These are phyloP conservation scores for Acarospora socialis DNA, from an alignment of 2,329 filamentous ascomycete species.

Conservation along the genomic window DNA sequence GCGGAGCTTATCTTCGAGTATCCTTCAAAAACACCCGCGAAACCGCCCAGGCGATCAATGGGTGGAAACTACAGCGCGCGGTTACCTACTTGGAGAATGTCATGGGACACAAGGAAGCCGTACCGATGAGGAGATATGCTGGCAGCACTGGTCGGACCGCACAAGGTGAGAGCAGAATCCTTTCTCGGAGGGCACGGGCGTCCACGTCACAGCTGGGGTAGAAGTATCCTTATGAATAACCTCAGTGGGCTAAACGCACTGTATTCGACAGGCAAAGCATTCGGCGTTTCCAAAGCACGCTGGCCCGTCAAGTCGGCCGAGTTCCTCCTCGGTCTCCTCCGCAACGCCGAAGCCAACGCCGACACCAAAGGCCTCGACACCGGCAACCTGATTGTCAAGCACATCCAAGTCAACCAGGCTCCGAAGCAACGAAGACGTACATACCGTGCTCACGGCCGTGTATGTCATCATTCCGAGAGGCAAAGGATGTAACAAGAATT, in stretches of 20 bases:
- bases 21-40: slow-evolving; percentile 99
- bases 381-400: slow-evolving; percentile 94
- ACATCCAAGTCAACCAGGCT: slow-evolving; percentile 99
- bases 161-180: slow-evolving; percentile 63
- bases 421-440: slow-evolving; percentile 98
- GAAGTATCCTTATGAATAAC: slow-evolving; percentile 4
- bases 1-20: slow-evolving; percentile 96
- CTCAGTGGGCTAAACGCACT: slow-evolving; percentile 5
- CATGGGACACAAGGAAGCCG: slow-evolving; percentile 88
- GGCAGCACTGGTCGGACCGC: slow-evolving; percentile 89
- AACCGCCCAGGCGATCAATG: slow-evolving; percentile 98
- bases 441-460: slow-evolving; percentile 99
- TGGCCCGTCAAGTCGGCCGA: slow-evolving; percentile 99
- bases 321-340: slow-evolving; percentile 92
- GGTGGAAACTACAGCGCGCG: slow-evolving; percentile 94
- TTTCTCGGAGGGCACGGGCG: slow-evolving; percentile 1
- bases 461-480: too few relatives aligned
- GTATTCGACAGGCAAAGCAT: slow-evolving; percentile 70
- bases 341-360: slow-evolving; percentile 94
- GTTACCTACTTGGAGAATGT: slow-evolving; percentile 97
- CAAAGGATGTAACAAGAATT: too few relatives aligned
- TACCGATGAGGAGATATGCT: slow-evolving; percentile 96
- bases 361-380: slow-evolving; percentile 96
- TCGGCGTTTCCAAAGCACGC: slow-evolving; percentile 93
- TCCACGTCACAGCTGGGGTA: not conserved